These are phyloP conservation scores for Eucalyptus grandis DNA, from an alignment of 345 rosid species.

Conservation along the genomic window DNA sequence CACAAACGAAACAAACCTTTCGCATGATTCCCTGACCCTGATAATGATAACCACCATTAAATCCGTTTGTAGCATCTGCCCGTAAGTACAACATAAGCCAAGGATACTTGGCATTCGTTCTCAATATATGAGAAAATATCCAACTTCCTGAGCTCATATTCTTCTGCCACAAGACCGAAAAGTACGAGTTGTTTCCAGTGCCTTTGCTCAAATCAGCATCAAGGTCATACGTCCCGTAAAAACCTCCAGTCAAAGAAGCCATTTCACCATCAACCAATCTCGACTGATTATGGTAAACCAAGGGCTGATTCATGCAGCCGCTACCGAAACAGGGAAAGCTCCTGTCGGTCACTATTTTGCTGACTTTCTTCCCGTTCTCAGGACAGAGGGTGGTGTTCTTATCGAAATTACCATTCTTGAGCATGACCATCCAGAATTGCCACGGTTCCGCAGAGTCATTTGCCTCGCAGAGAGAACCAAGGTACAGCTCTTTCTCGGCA, in stretches of 20 bases:
- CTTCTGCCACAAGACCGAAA: slow-evolving; percentile 35
- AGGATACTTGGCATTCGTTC: slow-evolving; percentile 35
- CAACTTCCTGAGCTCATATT: slow-evolving; percentile 33
- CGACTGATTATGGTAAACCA: slow-evolving; percentile 31
- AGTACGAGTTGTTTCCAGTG: slow-evolving; percentile 20
- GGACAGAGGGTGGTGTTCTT: slow-evolving; percentile 46
- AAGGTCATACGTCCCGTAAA: slow-evolving; percentile 51
- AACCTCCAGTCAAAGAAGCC: slow-evolving; percentile 31
- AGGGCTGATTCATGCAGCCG: slow-evolving; percentile 68
- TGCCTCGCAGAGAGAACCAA: slow-evolving; percentile 37
- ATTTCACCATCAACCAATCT: slow-evolving; percentile 4
- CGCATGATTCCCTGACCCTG: slow-evolving; percentile 31
- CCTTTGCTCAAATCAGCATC: slow-evolving; percentile 20
- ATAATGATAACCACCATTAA: slow-evolving; percentile 49
- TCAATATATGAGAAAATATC: slow-evolving; percentile 31
- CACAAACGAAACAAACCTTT: slow-evolving; percentile 6
- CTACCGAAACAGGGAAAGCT: slow-evolving; percentile 49
- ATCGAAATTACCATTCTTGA: slow-evolving; percentile 61
- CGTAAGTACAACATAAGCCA: slow-evolving; percentile 54
- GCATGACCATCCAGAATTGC: slow-evolving; percentile 57
- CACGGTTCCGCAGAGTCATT: slow-evolving; percentile 22
- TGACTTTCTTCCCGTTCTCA: slow-evolving; percentile 36
- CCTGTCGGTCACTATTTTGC: slow-evolving; percentile 23
- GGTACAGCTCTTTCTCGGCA: slow-evolving; percentile 36
- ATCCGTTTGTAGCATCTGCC: slow-evolving; percentile 32